Conservation (phyloP, 768 basidiomycete species). For the Hygrophorus pudorinus region DNA sequence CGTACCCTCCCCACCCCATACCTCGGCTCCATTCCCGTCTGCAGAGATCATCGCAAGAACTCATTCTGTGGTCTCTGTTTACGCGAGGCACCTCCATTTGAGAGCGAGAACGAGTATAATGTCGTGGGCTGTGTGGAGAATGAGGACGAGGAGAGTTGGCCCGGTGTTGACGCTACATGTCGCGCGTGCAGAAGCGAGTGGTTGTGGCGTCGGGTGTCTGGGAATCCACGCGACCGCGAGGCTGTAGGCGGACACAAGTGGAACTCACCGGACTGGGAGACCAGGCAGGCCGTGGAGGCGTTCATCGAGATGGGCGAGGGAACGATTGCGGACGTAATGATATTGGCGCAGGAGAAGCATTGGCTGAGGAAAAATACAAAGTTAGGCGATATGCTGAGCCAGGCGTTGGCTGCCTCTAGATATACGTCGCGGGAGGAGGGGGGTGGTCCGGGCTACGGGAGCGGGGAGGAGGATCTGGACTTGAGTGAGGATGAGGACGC, state of each 20-base stretch:
- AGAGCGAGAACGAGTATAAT: slow-evolving; percentile 13
- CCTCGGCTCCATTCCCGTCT: slow-evolving; percentile 40
- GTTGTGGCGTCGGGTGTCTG: slow-evolving; percentile 50
- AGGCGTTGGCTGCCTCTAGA: slow-evolving; percentile 48
- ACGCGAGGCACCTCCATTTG: slow-evolving; percentile 43
- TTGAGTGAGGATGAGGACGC: slow-evolving; percentile 23
- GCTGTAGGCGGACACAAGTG: slow-evolving; percentile 41
- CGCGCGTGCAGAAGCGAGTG: slow-evolving; percentile 54
- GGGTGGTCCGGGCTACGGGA: slow-evolving; percentile 10
- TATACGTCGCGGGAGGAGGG: slow-evolving; percentile 6
- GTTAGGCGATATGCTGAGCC: slow-evolving; percentile 54
- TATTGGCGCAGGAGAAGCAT: slow-evolving; percentile 54
- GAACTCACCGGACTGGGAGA: slow-evolving; percentile 50
- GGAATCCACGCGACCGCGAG: slow-evolving; percentile 39
- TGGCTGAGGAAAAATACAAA: slow-evolving; percentile 63
- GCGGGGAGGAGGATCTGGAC: slow-evolving; percentile 12
- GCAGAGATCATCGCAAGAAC: slow-evolving; percentile 50
- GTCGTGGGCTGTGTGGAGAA: slow-evolving; percentile 50
- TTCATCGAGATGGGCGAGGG: slow-evolving; percentile 72
- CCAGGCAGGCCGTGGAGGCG: slow-evolving; percentile 54
- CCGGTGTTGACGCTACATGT: slow-evolving; percentile 57
- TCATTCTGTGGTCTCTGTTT: slow-evolving; percentile 63
- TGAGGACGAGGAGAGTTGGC: slow-evolving; percentile 64
- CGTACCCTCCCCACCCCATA: slow-evolving; percentile 30
- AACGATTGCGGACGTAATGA: slow-evolving; percentile 48